Evolutionary conservation across 129 eudicot genomes (phyloP), one percentile per base, ranked within the genome.

Genomic region (Chrysanthemum makinoi): DNA sequence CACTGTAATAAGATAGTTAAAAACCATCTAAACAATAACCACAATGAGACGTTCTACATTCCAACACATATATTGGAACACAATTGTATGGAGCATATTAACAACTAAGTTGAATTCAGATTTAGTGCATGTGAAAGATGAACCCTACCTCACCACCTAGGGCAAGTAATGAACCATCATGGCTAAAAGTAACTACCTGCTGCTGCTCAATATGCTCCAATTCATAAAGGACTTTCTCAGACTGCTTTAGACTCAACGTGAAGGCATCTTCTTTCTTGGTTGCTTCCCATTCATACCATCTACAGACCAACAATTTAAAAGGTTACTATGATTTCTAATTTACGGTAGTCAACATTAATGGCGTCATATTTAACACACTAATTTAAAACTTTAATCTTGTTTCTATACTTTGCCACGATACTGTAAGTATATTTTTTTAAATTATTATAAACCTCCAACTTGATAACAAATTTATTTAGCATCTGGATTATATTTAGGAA

Each of bases 131-230:
- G 64, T 59, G 43, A 59, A 59, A 59, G 81, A 69, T 63, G 74
- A 50, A n/a, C 30, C 75, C 77, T 89, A 89, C 98, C 98, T 89
- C 96, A 78, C 95, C 95, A 24, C 98, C 98, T 65, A 75, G 90
- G 18, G 95, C 98, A 74, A 93, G 96, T 80, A 87, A 69, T 68
- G 88, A 89, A 33, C 98, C 98, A 64, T 93, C 98, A 66, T 62
- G 70, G 75, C 74, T 81, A 68, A 93, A 93, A 33, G 90, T 70
- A 76, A 93, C 81, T 30, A 95, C 96, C 71, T 89, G 74, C 69
- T 93, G 98, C 79, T 89, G 98, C 14, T 92, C 98, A 48, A 93
- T 88, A 80, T 87, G 90, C 73, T 93, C 84, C n/a, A n/a, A n/a
- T n/a, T n/a, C n/a, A n/a, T n/a, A n/a, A n/a, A n/a, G n/a, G n/a